These are phyloP conservation scores for Proliferodiscus dingleyae DNA, from an alignment of 2,329 filamentous ascomycete genomes.

Conservation along the genomic window DNA sequence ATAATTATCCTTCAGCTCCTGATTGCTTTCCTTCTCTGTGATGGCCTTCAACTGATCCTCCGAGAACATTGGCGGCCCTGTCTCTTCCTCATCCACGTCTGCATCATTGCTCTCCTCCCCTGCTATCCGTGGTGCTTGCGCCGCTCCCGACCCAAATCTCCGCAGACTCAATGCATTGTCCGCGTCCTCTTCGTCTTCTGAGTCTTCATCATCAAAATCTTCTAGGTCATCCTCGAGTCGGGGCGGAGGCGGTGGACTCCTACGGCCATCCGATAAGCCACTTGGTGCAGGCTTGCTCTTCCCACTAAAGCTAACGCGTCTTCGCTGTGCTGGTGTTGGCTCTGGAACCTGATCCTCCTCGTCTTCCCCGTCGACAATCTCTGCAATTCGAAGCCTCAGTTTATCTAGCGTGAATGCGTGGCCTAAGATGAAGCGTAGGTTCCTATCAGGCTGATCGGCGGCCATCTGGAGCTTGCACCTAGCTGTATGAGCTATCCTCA, in stretches of 20 bases:
- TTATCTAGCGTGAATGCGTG: constrained; percentile 24
- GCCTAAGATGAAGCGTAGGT: constrained; percentile 21
- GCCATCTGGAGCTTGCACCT: constrained; percentile 21
- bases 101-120: constrained; percentile 10
- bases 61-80: constrained; percentile 2
- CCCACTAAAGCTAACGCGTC: constrained; percentile 7
- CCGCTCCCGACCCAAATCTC: constrained; percentile 16
- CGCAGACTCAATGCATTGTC: constrained; percentile 13
- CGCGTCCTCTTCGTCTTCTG: constrained; percentile 16
- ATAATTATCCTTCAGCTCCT: constrained; percentile 17
- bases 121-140: constrained; percentile 18
- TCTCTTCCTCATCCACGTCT: constrained; percentile 10
- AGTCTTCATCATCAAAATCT: constrained; percentile 11
- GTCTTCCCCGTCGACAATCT: constrained; percentile 17
- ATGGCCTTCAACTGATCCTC: constrained; percentile 17
- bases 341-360: constrained; percentile 1
- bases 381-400: constrained; percentile 17
- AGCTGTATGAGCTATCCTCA: constrained; percentile 17
- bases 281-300: background rate
- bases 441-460: constrained; percentile 19
- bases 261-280: background rate
- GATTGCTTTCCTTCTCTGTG: constrained; percentile 9
- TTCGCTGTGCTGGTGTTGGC: background rate
- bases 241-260: constrained; percentile 14
- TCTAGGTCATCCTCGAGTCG: background rate